phyloP scores from a whole-genome alignment of 169 alveolate species.

The Cryptosporidium baileyi region DNA sequence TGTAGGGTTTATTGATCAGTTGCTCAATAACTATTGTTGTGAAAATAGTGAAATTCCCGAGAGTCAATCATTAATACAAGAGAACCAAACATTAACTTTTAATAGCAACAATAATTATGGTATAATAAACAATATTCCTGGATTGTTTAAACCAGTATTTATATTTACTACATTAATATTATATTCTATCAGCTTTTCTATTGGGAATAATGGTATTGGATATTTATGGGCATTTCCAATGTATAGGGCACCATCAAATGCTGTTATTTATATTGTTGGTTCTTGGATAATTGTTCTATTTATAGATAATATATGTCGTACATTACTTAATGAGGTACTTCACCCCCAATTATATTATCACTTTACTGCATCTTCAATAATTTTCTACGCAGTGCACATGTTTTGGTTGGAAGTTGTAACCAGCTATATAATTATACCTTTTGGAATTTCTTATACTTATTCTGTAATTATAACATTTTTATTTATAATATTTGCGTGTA shows the following conservation, averaged over 20 bases:
- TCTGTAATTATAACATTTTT: constrained; percentile 17
- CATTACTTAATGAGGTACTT: constrained; percentile 4
- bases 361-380: constrained; percentile 53
- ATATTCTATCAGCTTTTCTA: constrained; percentile 18
- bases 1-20: constrained; percentile 53
- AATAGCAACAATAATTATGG: neutral
- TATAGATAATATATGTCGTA: constrained; percentile 10
- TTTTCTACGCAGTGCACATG: constrained; percentile 41
- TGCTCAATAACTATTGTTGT: neutral
- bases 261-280: constrained; percentile 38
- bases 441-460: constrained; percentile 14
- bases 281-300: constrained; percentile 58
- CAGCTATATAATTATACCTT: constrained; percentile 36
- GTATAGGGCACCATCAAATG: constrained; percentile 25
- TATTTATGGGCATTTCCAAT: constrained; percentile 69
- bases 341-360: constrained; percentile 25
- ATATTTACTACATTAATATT: constrained; percentile 14
- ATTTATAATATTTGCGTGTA: neutral
- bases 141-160: constrained; percentile 18
- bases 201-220: constrained; percentile 31
- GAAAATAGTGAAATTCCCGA: neutral
- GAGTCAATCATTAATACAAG: constrained; percentile 7
- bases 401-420: constrained; percentile 42
- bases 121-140: constrained; percentile 49
- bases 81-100: neutral